phyloP scores from a whole-genome alignment of 805 yeast species.

The Blastobotrys robertii region DNA sequence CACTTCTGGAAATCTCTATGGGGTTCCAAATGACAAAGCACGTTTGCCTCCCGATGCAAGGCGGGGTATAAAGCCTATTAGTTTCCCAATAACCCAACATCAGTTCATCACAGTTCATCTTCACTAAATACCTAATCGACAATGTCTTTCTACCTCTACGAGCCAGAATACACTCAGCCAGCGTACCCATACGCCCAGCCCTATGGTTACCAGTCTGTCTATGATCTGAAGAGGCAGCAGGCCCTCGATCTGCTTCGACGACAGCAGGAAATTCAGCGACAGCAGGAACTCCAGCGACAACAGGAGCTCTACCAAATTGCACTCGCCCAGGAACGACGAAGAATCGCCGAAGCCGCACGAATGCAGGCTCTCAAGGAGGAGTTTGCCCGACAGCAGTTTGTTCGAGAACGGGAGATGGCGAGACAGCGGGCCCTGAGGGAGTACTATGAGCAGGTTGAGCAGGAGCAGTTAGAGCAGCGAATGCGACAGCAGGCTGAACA shows the following conservation, averaged over 20 bases:
- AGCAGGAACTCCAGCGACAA: neutral
- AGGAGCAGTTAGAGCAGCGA: too few species aligned
- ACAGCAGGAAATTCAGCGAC: neutral
- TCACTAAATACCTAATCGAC: neutral
- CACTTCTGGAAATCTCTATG: too few species aligned
- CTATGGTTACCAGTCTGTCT: neutral
- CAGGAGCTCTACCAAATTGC: neutral
- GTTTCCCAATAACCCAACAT: neutral
- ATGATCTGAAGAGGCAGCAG: neutral
- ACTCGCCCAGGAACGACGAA: too few species aligned
- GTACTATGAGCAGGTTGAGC: neutral
- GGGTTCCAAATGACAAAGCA: too few species aligned
- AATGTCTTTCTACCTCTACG: neutral
- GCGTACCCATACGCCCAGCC: neutral
- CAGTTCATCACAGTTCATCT: neutral
- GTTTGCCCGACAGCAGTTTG: too few species aligned
- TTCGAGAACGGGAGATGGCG: neutral
- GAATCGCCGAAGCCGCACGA: too few species aligned
- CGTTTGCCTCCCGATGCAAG: neutral
- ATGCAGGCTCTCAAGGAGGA: too few species aligned
- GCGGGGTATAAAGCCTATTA: neutral
- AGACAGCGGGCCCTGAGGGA: slow-evolving; percentile 2
- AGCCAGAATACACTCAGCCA: neutral
- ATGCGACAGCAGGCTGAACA: slow-evolving; percentile 1
- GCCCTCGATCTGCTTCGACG: neutral